Percentiles rank a stretch among this genome's conserved stretches.
Conservation (phyloP, 768 basidiomycete genomes). For the Hydnomerulius pinastri region DNA sequence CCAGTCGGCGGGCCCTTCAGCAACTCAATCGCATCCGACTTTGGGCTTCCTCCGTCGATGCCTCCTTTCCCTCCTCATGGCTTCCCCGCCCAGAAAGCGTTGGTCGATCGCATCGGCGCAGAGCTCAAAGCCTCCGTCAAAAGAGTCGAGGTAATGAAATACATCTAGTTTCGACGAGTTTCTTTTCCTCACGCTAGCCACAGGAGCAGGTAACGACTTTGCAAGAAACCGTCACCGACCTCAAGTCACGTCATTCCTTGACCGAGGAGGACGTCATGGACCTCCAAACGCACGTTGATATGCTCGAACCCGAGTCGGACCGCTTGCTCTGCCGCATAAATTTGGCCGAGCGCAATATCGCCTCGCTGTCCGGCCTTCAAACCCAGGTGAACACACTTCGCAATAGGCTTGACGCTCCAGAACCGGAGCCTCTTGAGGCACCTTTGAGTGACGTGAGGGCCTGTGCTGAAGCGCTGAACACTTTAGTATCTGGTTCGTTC, state of each 20-base stretch:
- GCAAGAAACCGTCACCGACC: constrained; percentile 18
- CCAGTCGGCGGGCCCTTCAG: constrained; percentile 19
- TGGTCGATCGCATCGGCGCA: constrained; percentile 21
- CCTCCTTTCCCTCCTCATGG: constrained; percentile 9
- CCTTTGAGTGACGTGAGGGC: constrained; percentile 25
- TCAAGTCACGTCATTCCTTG: constrained; percentile 25
- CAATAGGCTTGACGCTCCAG: constrained; percentile 19
- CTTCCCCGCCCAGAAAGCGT: constrained; percentile 10
- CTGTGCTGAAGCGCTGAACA: constrained; percentile 38
- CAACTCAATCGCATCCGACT: constrained; percentile 17
- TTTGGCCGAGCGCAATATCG: constrained; percentile 32
- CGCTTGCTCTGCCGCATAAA: constrained; percentile 27
- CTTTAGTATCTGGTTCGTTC: constrained; percentile 44
- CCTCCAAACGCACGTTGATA: constrained; percentile 40
- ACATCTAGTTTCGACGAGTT: neutral
- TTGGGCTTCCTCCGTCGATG: constrained; percentile 17
- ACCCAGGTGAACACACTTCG: constrained; percentile 25
- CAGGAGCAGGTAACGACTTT: constrained; percentile 27
- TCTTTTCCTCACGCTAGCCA: neutral
- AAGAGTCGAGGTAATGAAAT: constrained; percentile 19
- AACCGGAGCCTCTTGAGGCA: constrained; percentile 8
- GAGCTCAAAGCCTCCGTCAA: constrained; percentile 25
- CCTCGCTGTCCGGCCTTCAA: constrained; percentile 29
- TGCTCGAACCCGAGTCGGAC: constrained; percentile 37
- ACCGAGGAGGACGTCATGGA: constrained; percentile 34